Evolutionary conservation across 2,329 filamentous ascomycete genomes (phyloP).

Genomic region (Kalmusia sp.): DNA sequence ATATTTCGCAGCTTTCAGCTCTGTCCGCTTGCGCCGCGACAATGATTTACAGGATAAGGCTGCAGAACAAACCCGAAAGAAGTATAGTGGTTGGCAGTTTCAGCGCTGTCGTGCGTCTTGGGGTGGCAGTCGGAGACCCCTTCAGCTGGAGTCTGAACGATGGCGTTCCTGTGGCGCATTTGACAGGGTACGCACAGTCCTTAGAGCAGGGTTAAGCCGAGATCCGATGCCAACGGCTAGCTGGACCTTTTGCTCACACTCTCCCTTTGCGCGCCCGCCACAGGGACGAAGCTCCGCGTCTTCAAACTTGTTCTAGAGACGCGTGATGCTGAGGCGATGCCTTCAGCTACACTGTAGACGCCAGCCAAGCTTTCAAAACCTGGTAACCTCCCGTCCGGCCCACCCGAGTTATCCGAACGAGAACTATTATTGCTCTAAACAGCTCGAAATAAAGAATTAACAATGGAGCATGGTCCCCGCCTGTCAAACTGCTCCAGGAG

Average conservation of each 20-base stretch:
- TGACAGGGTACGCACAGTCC: conserved; percentile 19
- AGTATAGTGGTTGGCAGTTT: conserved; percentile 21
- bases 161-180: conserved; percentile 42
- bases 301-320: conserved; percentile 14
- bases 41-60: conserved; percentile 40
- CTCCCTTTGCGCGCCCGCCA: conserved; percentile 8
- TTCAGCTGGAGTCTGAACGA: conserved; percentile 41
- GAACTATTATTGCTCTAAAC: not conserved
- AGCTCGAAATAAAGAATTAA: not conserved
- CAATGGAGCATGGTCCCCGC: not conserved
- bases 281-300: conserved; percentile 1
- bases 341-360: conserved; percentile 21
- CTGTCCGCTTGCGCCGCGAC: conserved; percentile 34
- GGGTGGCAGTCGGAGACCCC: conserved; percentile 25
- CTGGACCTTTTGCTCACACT: conserved; percentile 12
- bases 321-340: conserved; percentile 16
- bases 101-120: conserved; percentile 25
- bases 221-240: conserved; percentile 24
- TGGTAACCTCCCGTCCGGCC: not conserved
- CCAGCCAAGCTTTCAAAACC: conserved; percentile 16
- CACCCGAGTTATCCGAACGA: not conserved
- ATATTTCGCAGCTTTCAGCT: conserved; percentile 43
- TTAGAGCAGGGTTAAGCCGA: conserved; percentile 24
- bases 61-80: conserved; percentile 33
- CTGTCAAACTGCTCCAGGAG: conserved; percentile 10